Percentiles rank a stretch among this genome's conserved stretches.
Evolutionary conservation across 2,329 filamentous ascomycete genomes (phyloP).

Genomic region (Aspergillus japonicus): DNA sequence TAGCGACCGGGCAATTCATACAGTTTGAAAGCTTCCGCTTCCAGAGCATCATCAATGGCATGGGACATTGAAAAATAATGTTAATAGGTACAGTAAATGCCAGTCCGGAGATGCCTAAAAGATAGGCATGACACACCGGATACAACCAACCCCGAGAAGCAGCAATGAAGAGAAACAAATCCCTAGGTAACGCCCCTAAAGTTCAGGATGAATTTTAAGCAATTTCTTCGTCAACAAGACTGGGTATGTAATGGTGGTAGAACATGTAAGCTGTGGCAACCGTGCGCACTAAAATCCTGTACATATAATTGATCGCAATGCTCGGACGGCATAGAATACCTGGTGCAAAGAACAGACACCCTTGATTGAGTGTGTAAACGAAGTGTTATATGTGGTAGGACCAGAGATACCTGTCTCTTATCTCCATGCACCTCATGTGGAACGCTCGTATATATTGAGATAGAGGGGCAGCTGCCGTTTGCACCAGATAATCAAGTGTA

Average conservation of each 20-base stretch:
- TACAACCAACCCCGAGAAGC: slow-evolving; percentile 19
- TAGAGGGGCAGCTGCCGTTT: not conserved
- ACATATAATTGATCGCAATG: not conserved
- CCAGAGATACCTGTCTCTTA: slow-evolving; percentile 6
- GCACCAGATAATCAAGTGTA: not conserved
- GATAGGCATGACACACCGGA: slow-evolving; percentile 15
- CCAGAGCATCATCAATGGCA: not conserved
- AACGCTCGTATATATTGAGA: not conserved
- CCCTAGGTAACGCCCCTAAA: slow-evolving; percentile 20
- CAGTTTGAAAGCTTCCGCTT: not conserved
- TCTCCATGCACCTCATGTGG: not conserved
- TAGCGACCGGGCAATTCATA: not conserved
- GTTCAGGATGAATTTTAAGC: slow-evolving; percentile 11
- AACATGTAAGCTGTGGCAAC: slow-evolving; percentile 10
- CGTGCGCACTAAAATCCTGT: slow-evolving; percentile 1
- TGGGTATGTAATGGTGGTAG: slow-evolving; percentile 16
- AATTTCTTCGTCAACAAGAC: slow-evolving; percentile 17
- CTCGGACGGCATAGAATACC: not conserved
- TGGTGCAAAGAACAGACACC: not conserved
- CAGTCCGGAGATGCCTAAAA: slow-evolving; percentile 18
- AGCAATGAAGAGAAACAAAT: slow-evolving; percentile 10
- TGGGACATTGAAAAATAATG: slow-evolving; percentile 14
- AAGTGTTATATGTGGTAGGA: slow-evolving; percentile 5
- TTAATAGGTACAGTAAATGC: slow-evolving; percentile 34
- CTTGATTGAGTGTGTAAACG: not conserved